These are phyloP conservation scores for Penicillium macrosclerotiorum DNA, from an alignment of 495 filamentous ascomycete species.

Conservation along the genomic window DNA sequence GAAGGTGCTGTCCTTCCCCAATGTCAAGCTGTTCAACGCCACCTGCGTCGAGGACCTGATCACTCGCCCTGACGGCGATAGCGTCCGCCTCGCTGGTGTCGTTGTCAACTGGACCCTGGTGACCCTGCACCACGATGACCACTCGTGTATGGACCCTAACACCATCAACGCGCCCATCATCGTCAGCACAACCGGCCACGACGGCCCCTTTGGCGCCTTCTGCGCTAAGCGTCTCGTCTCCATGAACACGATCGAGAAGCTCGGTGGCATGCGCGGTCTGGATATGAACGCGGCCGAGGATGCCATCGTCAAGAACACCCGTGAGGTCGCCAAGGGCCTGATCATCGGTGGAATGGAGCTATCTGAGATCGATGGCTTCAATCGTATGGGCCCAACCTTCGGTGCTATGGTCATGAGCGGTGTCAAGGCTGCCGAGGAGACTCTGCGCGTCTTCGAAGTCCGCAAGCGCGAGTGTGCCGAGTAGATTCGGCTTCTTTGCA, in stretches of 20 bases:
- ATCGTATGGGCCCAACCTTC: constrained; percentile 79
- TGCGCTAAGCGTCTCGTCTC: constrained; percentile 77
- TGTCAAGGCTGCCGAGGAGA: constrained; percentile 87
- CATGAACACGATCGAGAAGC: constrained; percentile 76
- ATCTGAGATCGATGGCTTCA: constrained; percentile 84
- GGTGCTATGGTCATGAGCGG: constrained; percentile 81
- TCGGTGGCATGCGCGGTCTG: constrained; percentile 86
- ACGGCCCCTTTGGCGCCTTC: constrained; percentile 90
- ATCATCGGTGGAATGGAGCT: constrained; percentile 94
- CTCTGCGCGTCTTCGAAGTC: constrained; percentile 69
- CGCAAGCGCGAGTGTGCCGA: constrained; percentile 64
- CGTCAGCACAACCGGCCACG: constrained; percentile 85
- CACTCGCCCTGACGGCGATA: constrained; percentile 56
- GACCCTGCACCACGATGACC: constrained; percentile 85
- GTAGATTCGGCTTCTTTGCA: constrained; percentile 18
- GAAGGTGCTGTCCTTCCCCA: constrained; percentile 76
- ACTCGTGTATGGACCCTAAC: constrained; percentile 94
- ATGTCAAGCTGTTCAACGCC: constrained; percentile 94
- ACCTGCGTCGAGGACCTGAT: constrained; percentile 89
- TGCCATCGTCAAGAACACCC: constrained; percentile 83
- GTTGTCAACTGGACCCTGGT: constrained; percentile 95
- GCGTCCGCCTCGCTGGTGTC: constrained; percentile 74
- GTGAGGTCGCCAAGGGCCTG: constrained; percentile 81
- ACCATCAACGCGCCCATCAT: constrained; percentile 87
- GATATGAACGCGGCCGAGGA: constrained; percentile 91